Evolutionary conservation across 1,284 basidiomycete genomes (phyloP).

Genomic region (Athelia sp.): DNA sequence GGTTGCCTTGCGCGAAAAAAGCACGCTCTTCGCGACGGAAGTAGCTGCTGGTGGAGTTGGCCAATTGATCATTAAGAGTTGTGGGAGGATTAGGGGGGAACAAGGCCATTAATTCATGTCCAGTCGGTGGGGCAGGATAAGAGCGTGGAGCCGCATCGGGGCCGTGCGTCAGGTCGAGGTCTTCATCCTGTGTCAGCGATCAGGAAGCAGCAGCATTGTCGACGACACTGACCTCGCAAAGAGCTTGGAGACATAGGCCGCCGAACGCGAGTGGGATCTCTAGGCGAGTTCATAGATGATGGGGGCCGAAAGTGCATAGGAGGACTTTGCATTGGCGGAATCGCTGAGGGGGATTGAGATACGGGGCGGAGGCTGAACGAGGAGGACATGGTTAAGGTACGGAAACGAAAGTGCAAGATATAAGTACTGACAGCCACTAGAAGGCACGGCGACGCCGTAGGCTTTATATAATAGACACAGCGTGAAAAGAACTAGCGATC

Average conservation of each 20-base stretch:
- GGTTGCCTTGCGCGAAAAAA: constrained; percentile 70
- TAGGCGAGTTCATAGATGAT: not conserved
- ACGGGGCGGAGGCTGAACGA: constrained; percentile 1
- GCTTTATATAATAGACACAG: not conserved
- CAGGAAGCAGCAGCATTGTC: constrained; percentile 7
- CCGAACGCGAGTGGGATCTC: constrained; percentile 9
- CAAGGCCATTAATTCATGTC: constrained; percentile 76
- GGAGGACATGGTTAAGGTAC: not conserved
- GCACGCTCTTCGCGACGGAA: constrained; percentile 69
- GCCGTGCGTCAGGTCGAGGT: constrained; percentile 51
- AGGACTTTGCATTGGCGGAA: not conserved
- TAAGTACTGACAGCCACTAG: not conserved
- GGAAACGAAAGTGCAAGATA: not conserved
- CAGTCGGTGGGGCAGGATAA: constrained; percentile 69
- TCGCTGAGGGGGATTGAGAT: not conserved
- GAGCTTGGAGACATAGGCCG: constrained; percentile 44
- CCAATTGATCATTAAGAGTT: constrained; percentile 39
- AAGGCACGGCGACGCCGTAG: not conserved
- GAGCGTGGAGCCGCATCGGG: constrained; percentile 42
- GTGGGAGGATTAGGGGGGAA: constrained; percentile 65
- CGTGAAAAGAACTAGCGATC: not conserved
- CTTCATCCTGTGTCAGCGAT: constrained; percentile 25
- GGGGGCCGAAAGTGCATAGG: not conserved
- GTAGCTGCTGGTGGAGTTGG: constrained; percentile 58
- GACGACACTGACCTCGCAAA: constrained; percentile 39